Conservation (phyloP, 352 stramenopile species). For the Phytophthora pinifolia region DNA sequence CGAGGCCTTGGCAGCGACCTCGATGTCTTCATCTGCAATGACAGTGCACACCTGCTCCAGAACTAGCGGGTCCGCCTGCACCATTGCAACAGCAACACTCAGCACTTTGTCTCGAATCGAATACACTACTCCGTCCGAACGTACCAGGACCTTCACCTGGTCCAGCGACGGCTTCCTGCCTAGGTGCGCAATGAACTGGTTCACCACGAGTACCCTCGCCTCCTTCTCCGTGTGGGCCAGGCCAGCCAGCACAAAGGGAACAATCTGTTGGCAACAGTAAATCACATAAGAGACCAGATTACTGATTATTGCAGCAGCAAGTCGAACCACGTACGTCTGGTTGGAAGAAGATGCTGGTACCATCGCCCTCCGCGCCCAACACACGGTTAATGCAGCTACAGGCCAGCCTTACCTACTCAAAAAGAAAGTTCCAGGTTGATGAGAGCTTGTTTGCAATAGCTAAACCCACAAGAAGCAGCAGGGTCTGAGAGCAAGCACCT, state of each 20-base stretch:
- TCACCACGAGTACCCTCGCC: slow-evolving; percentile 61
- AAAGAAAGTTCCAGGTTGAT: slow-evolving; percentile 1
- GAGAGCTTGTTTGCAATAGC: background rate
- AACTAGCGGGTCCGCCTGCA: slow-evolving; percentile 46
- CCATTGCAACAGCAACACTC: slow-evolving; percentile 13
- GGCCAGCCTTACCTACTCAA: slow-evolving; percentile 58
- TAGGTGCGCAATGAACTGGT: slow-evolving; percentile 74
- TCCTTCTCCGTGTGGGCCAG: slow-evolving; percentile 61
- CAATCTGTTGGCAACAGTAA: slow-evolving; percentile 38
- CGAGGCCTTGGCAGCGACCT: slow-evolving; percentile 63
- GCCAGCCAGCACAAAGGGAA: slow-evolving; percentile 72
- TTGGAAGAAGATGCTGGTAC: slow-evolving; percentile 67
- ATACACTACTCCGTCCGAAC: slow-evolving; percentile 5
- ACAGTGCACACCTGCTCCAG: slow-evolving; percentile 59
- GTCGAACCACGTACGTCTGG: slow-evolving; percentile 40
- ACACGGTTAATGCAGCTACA: slow-evolving; percentile 83
- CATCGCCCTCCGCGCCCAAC: slow-evolving; percentile 50
- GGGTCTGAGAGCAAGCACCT: slow-evolving; percentile 34
- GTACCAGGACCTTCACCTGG: slow-evolving; percentile 55
- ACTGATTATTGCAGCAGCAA: slow-evolving; percentile 7
- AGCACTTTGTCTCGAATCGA: background rate
- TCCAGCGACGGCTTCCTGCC: slow-evolving; percentile 47
- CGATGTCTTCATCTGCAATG: slow-evolving; percentile 70
- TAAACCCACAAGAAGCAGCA: background rate
- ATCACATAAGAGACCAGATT: slow-evolving; percentile 3